Evolutionary conservation across 768 basidiomycete genomes (phyloP), one percentile per base, ranked within the genome.

Genomic region (Hygrophorus pudorinus): DNA sequence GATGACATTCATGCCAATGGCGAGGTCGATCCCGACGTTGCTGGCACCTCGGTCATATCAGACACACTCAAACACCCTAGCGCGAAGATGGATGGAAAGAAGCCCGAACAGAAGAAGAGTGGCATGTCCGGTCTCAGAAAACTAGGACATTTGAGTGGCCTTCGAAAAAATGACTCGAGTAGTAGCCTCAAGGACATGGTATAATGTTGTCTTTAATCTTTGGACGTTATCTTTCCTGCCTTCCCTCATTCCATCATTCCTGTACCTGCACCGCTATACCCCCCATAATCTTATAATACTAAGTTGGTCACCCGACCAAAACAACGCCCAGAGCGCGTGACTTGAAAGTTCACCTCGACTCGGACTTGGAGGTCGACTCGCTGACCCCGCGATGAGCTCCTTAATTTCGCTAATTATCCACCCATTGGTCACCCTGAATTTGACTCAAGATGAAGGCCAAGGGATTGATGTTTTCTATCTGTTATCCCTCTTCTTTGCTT

Each of bases 401-500:
- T 51, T 76, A 45, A 64, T 71, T 38, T 64, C 68, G 29, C 56
- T 75, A 32, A 70, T 74, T 54, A 59, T 81, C 20, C 73, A 79
- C 51, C 79, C 76, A 11, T 61, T 71, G 34, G 65, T 72, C 41
- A 72, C 72, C 17, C 65, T 72, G 47, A 74, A 69, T 36, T 63
- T 62, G 62, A 61, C 65, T 58, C 72, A 70, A 51, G 65, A 70
- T 46, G 72, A 73, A 46, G 73, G 66, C 51, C 61, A 69, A 52
- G 66, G 74, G 11, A 61, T 78, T 42, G 81, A 83, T 61, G 68
- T 81, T 38, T 49, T 84, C 40, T 84, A 81, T 62, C 72, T 79
- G 27, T 65, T 86, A 18, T 72, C 79, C 1, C 57, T 79, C 21
- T 85, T 84, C 66, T 77, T 87, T 50, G 83, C 75, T 31, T 67